These are phyloP conservation scores for Leccinum longicurvipes DNA, from an alignment of 768 basidiomycete species.

Conservation along the genomic window DNA sequence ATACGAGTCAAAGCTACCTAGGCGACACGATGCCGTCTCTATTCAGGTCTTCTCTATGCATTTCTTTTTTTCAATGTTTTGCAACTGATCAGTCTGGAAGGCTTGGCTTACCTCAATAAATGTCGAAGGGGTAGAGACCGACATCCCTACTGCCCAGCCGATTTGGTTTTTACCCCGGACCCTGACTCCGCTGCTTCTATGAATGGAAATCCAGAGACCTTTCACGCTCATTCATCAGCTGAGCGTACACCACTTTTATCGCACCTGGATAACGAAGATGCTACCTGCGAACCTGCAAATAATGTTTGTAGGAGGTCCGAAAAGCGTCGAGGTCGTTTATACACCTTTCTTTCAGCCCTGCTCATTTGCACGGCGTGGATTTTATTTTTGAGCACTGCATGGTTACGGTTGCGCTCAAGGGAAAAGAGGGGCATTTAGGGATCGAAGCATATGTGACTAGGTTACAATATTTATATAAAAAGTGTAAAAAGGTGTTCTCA, in stretches of 20 bases:
- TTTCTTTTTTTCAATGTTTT: constrained; percentile 57
- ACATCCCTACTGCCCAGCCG: constrained; percentile 14
- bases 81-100: constrained; percentile 51
- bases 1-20: constrained; percentile 2
- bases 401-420: constrained; percentile 49
- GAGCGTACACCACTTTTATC: constrained; percentile 18
- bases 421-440: constrained; percentile 26
- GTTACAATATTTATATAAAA: neutral
- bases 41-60: constrained; percentile 53
- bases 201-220: neutral
- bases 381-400: constrained; percentile 62
- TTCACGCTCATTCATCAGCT: neutral
- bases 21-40: constrained; percentile 33
- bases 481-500: too few species aligned
- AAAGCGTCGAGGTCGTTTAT: constrained; percentile 48
- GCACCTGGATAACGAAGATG: neutral
- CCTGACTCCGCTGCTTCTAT: neutral
- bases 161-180: neutral
- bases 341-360: constrained; percentile 38
- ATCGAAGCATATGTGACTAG: neutral
- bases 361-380: constrained; percentile 57
- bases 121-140: constrained; percentile 32
- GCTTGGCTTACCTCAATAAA: constrained; percentile 47
- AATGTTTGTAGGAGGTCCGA: constrained; percentile 31
- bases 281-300: constrained; percentile 11